Conservation (phyloP, 2,329 filamentous ascomycete genomes). For the Diaporthe batatas region DNA sequence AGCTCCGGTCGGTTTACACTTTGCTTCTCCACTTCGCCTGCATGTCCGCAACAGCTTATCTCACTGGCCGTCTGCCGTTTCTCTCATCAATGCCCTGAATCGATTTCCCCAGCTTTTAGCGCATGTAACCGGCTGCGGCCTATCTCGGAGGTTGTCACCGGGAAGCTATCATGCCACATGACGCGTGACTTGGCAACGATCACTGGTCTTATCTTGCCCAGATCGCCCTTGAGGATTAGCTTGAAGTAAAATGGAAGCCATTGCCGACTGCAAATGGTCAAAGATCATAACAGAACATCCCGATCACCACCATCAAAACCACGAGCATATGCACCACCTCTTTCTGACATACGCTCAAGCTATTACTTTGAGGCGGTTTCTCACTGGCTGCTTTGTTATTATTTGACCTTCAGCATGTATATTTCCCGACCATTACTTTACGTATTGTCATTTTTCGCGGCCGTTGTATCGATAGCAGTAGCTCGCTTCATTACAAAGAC, state of each 20-base stretch:
- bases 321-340: not conserved
- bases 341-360: too few species aligned
- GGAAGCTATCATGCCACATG: conserved; percentile 22
- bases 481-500: conserved; percentile 29
- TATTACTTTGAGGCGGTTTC: too few species aligned
- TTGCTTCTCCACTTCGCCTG: not conserved
- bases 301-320: conserved; percentile 9
- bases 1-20: not conserved
- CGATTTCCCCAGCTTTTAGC: conserved; percentile 36
- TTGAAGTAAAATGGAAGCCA: conserved; percentile 25
- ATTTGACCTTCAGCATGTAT: conserved; percentile 8
- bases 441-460: conserved; percentile 20
- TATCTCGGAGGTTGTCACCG: conserved; percentile 38
- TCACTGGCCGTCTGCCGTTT: conserved; percentile 11
- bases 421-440: conserved; percentile 22
- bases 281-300: not conserved
- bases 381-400: not conserved
- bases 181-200: conserved; percentile 21
- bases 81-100: conserved; percentile 12
- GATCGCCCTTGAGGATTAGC: conserved; percentile 9
- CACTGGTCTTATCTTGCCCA: conserved; percentile 22
- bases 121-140: conserved; percentile 30
- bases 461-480: conserved; percentile 22
- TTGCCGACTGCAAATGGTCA: not conserved
- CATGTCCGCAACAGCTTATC: conserved; percentile 29